Evolutionary conservation across 768 basidiomycete species (phyloP).

Genomic region (Naganishia vaughanmartiniae): DNA sequence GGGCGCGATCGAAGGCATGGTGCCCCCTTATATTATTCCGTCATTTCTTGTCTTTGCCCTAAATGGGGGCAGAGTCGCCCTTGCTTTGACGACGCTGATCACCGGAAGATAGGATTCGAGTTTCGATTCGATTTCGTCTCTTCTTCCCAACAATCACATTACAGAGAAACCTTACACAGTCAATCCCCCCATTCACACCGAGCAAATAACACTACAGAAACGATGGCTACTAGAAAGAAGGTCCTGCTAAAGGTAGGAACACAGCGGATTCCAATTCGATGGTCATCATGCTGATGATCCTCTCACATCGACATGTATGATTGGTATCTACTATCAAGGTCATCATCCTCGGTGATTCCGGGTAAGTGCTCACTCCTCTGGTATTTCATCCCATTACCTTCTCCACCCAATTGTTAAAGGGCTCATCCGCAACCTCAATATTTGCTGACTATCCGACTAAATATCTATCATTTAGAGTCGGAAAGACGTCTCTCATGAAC

Average conservation of each 20-base stretch:
- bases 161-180: too few species aligned
- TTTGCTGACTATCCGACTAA: constrained; percentile 11
- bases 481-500: constrained; percentile 99
- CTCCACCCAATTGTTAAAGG: background rate
- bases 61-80: background rate
- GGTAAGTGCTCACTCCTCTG: constrained; percentile 39
- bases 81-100: background rate
- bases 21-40: background rate
- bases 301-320: background rate
- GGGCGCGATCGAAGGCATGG: background rate
- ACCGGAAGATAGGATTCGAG: background rate
- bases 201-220: background rate
- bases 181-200: too few species aligned
- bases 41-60: background rate
- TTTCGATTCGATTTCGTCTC: background rate
- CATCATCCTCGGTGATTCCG: constrained; percentile 89
- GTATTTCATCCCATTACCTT: constrained; percentile 28
- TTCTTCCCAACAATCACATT: too few species aligned
- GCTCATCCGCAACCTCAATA: background rate
- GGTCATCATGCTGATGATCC: background rate
- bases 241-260: constrained; percentile 55
- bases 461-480: constrained; percentile 63
- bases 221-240: constrained; percentile 49
- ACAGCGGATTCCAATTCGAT: background rate
- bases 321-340: constrained; percentile 60